These are phyloP conservation scores for Microglena sp. DNA, from an alignment of 139 green algal species.

Conservation along the genomic window DNA sequence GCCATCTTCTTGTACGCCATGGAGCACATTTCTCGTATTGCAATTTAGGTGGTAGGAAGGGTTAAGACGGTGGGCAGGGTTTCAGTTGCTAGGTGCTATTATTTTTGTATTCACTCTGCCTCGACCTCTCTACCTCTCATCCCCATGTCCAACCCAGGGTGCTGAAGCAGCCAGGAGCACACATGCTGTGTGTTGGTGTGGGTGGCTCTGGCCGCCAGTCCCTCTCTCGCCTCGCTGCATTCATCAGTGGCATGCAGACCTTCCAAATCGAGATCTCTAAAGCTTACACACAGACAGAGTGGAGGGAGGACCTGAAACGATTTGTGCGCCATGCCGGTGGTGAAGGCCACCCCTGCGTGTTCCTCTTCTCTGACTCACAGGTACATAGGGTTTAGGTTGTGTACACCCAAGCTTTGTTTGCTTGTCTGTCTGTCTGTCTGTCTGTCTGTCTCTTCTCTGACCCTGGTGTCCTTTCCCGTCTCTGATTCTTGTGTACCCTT, in stretches of 20 bases:
- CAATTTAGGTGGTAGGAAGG: too few species aligned
- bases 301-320: slow-evolving; percentile 66
- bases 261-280: slow-evolving; percentile 68
- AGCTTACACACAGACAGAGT: slow-evolving; percentile 55
- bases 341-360: slow-evolving; percentile 38
- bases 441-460: not conserved
- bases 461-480: too few species aligned
- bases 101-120: too few species aligned
- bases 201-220: slow-evolving; percentile 61
- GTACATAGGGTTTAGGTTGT: slow-evolving; percentile 44
- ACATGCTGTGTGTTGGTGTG: slow-evolving; percentile 70
- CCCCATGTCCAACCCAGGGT: slow-evolving; percentile 27
- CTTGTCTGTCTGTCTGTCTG: too few species aligned
- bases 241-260: slow-evolving; percentile 55
- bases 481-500: too few species aligned
- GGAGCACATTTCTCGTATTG: slow-evolving; percentile 51
- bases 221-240: slow-evolving; percentile 59
- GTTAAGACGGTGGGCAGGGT: too few species aligned
- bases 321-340: slow-evolving; percentile 43
- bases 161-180: slow-evolving; percentile 42
- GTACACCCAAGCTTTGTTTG: not conserved
- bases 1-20: slow-evolving; percentile 59
- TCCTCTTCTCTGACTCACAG: slow-evolving; percentile 74
- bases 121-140: too few species aligned
- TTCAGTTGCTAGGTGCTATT: too few species aligned